Base-by-base conservation (phyloP, 352 stramenopile genomes). In the Hyphochytrium catenoides region DNA sequence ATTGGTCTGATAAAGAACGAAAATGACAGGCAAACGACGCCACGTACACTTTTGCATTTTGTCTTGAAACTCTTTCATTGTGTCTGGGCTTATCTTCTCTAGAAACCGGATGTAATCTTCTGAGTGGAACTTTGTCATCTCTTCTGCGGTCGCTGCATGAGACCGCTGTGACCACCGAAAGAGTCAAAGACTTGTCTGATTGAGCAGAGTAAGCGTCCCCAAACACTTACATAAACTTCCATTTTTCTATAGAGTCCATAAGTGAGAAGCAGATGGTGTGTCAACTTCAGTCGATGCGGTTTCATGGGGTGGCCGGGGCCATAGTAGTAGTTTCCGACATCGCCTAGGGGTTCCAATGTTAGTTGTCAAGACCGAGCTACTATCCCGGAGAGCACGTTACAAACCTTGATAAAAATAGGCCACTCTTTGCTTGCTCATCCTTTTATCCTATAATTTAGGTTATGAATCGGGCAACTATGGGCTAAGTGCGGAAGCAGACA, bases 161-260 rank as follows among this genome's bases (percentile, higher is more conserved):
- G 67, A 67, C 47, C 76, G 59, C 70, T 78, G 42, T 26, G 43
- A 14, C 16, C 19, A 35, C 12, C 35, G 11, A 14, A 41, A 43
- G 1, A 11, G 12, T 1, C 2, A 43, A 4, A 44, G 21, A 17
- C 3, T 17, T 14, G 19, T 44, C 20, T 8, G 19, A 19, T 7
- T 6, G 5, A 46, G 8, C 11, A 5, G 3, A 35, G 9, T 6
- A 32, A 2, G 16, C 26, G 33, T 8, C 18, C 4, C 8, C 7
- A 12, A 15, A 34, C 2, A 56, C 59, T 17, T 62, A 85, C 68
- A 64, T 96, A 98, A 26, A 95, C 87, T 44, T 98, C 87, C 85
- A 98, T 96, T 56, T 97, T 88, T 31, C 78, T 75, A 56, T 98
- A 98, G 15, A 99, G 54, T 19, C 92, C 87, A 56, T 98, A 98